Evolutionary conservation across 2,329 filamentous ascomycete genomes (phyloP).

Genomic region (Teratosphaeria pseudoeucalypti): DNA sequence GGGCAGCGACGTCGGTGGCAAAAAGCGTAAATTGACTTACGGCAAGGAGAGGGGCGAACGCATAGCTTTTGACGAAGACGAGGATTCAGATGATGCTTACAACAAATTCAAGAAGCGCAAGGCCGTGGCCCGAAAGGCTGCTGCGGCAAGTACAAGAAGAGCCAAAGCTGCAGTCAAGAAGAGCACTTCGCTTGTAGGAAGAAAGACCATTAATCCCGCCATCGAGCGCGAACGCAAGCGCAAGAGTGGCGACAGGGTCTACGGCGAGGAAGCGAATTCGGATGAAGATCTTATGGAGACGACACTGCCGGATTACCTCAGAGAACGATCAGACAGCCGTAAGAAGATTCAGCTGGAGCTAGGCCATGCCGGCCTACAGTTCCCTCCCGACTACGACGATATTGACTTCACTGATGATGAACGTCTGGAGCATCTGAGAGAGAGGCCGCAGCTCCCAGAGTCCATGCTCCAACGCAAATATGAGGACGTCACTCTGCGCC

Average conservation of each 20-base stretch:
- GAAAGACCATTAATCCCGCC: conserved; percentile 6
- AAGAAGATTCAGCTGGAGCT: conserved; percentile 50
- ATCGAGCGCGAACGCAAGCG: conserved; percentile 8
- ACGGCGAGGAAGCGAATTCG: conserved; percentile 29
- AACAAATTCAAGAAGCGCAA: conserved; percentile 54
- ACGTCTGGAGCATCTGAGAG: conserved; percentile 48
- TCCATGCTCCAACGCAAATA: conserved; percentile 56
- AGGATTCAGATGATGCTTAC: conserved; percentile 46
- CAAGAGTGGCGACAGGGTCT: conserved; percentile 5
- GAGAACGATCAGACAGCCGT: conserved; percentile 57
- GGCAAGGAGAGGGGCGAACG: conserved; percentile 8
- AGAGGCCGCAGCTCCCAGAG: conserved; percentile 59
- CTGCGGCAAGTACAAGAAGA: conserved; percentile 39
- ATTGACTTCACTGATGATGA: conserved; percentile 68
- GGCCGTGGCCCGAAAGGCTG: conserved; percentile 42
- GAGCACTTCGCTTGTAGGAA: conserved; percentile 29
- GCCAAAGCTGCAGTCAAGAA: conserved; percentile 34
- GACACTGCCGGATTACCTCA: conserved; percentile 62
- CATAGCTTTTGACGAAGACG: conserved; percentile 39
- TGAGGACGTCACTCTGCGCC: conserved; percentile 62
- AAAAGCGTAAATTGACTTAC: conserved; percentile 4
- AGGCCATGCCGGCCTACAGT: conserved; percentile 57
- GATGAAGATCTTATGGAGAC: conserved; percentile 47
- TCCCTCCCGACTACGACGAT: conserved; percentile 68
- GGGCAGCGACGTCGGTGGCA: neutral